Percentiles rank a stretch among this genome's conserved stretches.
phyloP scores from a whole-genome alignment of 176 grass and related monocot genomes.

The Raddia distichophylla region DNA sequence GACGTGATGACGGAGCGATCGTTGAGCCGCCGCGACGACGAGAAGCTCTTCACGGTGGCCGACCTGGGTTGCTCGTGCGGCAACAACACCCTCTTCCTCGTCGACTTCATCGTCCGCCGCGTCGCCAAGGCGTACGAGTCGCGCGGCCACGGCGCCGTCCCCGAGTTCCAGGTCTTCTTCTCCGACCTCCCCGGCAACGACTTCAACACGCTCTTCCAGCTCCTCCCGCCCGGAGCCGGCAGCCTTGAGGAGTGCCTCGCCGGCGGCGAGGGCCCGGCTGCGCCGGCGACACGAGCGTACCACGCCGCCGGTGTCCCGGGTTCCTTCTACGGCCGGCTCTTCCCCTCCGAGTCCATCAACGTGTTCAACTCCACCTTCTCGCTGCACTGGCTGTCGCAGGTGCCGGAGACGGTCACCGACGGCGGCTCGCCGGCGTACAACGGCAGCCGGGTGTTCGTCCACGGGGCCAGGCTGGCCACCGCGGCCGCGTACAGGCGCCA shows the following conservation, averaged over 20 bases:
- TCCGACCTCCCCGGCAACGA: conserved; percentile 48
- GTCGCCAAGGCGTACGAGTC: conserved; percentile 3
- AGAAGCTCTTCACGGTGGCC: conserved; percentile 35
- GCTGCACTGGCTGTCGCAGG: conserved; percentile 48
- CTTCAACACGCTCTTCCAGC: conserved; percentile 48
- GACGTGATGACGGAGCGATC: conserved; percentile 1
- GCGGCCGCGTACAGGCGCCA: conserved; percentile 37
- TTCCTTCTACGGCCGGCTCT: conserved; percentile 43
- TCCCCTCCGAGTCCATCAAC: conserved; percentile 38
- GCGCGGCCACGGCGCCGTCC: neutral
- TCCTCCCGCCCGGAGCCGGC: neutral
- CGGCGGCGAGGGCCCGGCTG: neutral
- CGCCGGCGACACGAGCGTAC: neutral
- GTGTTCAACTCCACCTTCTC: conserved; percentile 31
- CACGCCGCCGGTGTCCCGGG: conserved; percentile 45
- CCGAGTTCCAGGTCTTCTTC: conserved; percentile 49
- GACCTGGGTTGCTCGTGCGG: conserved; percentile 44
- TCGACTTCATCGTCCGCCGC: conserved; percentile 35
- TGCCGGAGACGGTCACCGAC: conserved; percentile 29
- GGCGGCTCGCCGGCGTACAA: conserved; percentile 19
- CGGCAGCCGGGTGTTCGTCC: conserved; percentile 38
- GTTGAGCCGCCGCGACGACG: no score
- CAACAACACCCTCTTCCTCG: conserved; percentile 32
- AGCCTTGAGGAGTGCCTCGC: conserved; percentile 17
- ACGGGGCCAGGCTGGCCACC: conserved; percentile 30